Evolutionary conservation across 2,329 filamentous ascomycete species (phyloP).

Genomic region (Sporothrix phasma): DNA sequence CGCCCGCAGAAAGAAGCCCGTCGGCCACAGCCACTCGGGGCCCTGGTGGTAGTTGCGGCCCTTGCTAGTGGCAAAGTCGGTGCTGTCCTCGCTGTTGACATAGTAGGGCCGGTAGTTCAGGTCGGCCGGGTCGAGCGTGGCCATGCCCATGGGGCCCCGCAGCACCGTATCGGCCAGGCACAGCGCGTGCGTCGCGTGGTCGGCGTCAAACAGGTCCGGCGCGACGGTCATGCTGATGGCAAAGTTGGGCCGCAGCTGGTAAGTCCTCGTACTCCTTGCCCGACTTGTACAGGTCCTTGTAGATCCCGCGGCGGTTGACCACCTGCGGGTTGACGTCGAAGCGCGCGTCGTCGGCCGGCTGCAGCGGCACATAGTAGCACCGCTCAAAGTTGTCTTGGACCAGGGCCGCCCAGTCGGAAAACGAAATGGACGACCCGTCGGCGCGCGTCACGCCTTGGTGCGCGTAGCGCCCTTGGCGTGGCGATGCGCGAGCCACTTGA

Average conservation of each 20-base stretch:
- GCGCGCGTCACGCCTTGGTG: slow-evolving; percentile 61
- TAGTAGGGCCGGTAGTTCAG: slow-evolving; percentile 93
- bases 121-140: slow-evolving; percentile 84
- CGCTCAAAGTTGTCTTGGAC: slow-evolving; percentile 83
- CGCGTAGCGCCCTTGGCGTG: slow-evolving; percentile 58
- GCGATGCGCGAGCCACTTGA: slow-evolving; percentile 68
- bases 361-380: slow-evolving; percentile 75
- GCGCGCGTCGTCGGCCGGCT: slow-evolving; percentile 57
- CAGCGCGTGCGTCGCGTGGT: slow-evolving; percentile 70
- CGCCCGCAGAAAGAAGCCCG: slow-evolving; percentile 87
- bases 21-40: slow-evolving; percentile 97
- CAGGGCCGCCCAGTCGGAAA: slow-evolving; percentile 66
- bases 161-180: slow-evolving; percentile 70
- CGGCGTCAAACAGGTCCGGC: slow-evolving; percentile 70
- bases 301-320: slow-evolving; percentile 87
- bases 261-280: slow-evolving; percentile 96
- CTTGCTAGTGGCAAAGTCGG: slow-evolving; percentile 84
- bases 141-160: slow-evolving; percentile 85
- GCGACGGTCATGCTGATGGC: slow-evolving; percentile 92
- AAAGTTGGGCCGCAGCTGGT: slow-evolving; percentile 91
- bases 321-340: slow-evolving; percentile 74
- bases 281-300: slow-evolving; percentile 92
- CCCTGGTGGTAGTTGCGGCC: slow-evolving; percentile 97
- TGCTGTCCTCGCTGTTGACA: slow-evolving; percentile 86
- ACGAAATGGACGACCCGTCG: slow-evolving; percentile 53